Evolutionary conservation across 129 eudicot genomes (phyloP), one percentile per base, ranked within the genome.

Genomic region (Helichrysum umbraculigerum): DNA sequence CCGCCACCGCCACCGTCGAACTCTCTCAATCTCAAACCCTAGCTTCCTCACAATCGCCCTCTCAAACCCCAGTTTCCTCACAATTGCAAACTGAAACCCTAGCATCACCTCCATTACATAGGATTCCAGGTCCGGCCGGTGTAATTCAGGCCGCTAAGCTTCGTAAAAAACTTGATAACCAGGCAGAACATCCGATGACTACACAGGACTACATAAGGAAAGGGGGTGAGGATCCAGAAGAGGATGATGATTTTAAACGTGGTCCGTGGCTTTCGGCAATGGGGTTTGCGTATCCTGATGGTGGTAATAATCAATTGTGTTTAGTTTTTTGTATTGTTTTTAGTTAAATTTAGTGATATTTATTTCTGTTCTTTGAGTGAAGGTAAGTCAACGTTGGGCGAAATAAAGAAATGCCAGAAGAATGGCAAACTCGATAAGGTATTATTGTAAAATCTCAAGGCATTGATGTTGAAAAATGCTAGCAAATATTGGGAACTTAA

Each of bases 91-190:
- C 69, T 35, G 59, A 54, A n/a, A 1, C 69, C 5, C 34, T 56
- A 78, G 5, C 30, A 33, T 29, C 77, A 37, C 35, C 68, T 19
- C 52, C 34, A 5, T 9, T 30, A 30, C 72, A 59, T 34, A 41
- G 20, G 52, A 92, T 92, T 58, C 98, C 96, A 10, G 98, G 98
- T 0, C 93, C 98, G 6, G 98, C 93, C 20, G 98, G 90, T 11
- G 78, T 82, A 16, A 62, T 92, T 28, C 93, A 89, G 76, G 79
- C 91, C 54, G 96, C 98, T 29, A 89, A 87, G 87, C 82, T 80
- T 19, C 79, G 83, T 2, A 89, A 86, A 83, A 7, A 66, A 15
- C 71, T 37, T 16, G 88, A 88, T 47, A 75, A 66, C 44, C 71
- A 61, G 51, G 83, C 70, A 78, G 61, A 72, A 7, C 19, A 47